Evolutionary conservation across 2,329 filamentous ascomycete genomes (phyloP), one percentile per base, ranked within the genome.

Genomic region (Botrytis cinerea): DNA sequence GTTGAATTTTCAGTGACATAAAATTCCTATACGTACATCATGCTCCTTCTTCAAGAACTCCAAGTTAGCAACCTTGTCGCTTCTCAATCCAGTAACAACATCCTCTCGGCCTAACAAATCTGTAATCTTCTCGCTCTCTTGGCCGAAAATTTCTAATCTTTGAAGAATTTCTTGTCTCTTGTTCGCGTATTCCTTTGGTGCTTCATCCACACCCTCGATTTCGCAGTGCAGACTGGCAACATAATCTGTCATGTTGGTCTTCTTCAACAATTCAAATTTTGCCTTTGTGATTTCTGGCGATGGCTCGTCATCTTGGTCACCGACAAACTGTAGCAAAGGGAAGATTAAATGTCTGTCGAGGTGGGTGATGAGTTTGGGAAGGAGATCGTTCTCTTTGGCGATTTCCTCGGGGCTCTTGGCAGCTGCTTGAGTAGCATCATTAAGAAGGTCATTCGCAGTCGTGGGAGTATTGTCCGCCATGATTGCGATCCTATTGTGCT

Each of bases 191-290:
- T 98, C 94, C 76, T 92, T 88, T 69, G 96, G 95, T 72, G 92
- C 86, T 75, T 93, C 88, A 75, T 92, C 87, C 77, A 94, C 89
- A 79, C 91, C 88, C 86, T 98, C 90, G 78, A 99, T 90, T 81
- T 98, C 93, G 82, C 93, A 92, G 87, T 97, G 94, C 78, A 99
- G 86, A 81, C 92, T 93, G 81, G 95, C 95, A 72, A 98, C 93
- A 83, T 97, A 99, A 84, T 99, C 96, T 80, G 92, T 96, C 96
- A 99, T 99, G 87, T 98, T 98, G 81, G 96, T 98, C 83, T 94
- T 91, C 86, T 97, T 95, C 79, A 99, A 90, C 74, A 99, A 90
- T 85, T 95, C 92, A 83, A 95, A 97, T 84, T 97, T 97, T 80
- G 94, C 91, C 82, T 92, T 90, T 76, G 92, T 91, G 80, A 97